phyloP scores from a whole-genome alignment of 768 basidiomycete species.

The Phaeolepiota aurea region DNA sequence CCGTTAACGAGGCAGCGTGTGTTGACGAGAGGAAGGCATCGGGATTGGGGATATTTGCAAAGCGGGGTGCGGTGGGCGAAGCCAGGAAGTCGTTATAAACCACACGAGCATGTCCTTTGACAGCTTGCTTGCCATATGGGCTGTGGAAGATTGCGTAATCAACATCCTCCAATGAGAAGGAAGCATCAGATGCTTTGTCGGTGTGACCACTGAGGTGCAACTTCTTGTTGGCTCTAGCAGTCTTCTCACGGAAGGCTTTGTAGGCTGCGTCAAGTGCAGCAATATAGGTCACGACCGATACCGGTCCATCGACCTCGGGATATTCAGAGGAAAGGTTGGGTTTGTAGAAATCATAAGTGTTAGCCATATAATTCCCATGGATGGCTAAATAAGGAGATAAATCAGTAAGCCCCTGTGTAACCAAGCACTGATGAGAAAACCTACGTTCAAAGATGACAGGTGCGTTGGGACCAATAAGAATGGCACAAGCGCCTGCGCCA shows the following conservation, averaged over 20 bases:
- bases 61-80: constrained; percentile 60
- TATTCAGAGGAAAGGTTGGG: constrained; percentile 92
- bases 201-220: constrained; percentile 26
- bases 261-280: constrained; percentile 90
- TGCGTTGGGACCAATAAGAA: constrained; percentile 94
- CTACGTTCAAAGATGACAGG: constrained; percentile 92
- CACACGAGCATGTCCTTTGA: constrained; percentile 92
- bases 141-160: constrained; percentile 96
- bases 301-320: constrained; percentile 95
- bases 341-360: constrained; percentile 99
- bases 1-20: constrained; percentile 71
- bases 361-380: constrained; percentile 95
- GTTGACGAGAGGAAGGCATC: constrained; percentile 61
- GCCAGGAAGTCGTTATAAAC: constrained; percentile 89
- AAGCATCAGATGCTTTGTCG: constrained; percentile 30
- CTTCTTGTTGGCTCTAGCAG: constrained; percentile 54
- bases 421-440: constrained; percentile 21
- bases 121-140: constrained; percentile 97
- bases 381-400: constrained; percentile 48
- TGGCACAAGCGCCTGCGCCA: constrained; percentile 92
- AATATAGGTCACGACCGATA: constrained; percentile 92
- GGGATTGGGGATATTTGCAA: constrained; percentile 62
- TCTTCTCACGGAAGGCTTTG: constrained; percentile 75
- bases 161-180: constrained; percentile 73
- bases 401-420: constrained; percentile 3